A percentile compares a stretch with the other conserved stretches of the same genome.
phyloP scores from a whole-genome alignment of 208 protist species.

The Leishmania braziliensis region DNA sequence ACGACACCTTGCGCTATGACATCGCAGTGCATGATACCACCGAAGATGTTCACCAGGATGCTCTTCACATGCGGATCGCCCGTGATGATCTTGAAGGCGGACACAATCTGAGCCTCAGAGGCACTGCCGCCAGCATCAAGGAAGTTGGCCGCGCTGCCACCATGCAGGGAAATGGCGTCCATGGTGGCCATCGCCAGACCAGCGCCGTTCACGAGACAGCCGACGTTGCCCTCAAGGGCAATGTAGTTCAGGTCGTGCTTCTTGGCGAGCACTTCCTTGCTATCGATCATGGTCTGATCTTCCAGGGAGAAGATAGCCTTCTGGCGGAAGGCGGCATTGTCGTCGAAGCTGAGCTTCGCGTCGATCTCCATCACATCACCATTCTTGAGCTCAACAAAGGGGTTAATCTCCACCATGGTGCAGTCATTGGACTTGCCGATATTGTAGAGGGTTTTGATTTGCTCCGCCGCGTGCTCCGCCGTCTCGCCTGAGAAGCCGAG shows the following conservation, averaged over 20 bases:
- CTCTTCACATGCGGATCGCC: conserved; percentile 93
- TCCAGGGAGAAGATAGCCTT: conserved; percentile 94
- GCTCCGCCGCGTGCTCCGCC: conserved; percentile 81
- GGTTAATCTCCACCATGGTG: conserved; percentile 99
- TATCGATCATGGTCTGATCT: conserved; percentile 95
- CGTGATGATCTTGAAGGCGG: conserved; percentile 98
- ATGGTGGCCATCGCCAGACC: conserved; percentile 99
- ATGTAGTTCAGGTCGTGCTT: conserved; percentile 99
- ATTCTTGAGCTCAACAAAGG: conserved; percentile 96
- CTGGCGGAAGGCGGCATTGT: conserved; percentile 98
- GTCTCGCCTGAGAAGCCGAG: conserved; percentile 90
- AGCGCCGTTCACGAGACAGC: conserved; percentile 98
- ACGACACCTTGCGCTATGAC: conserved; percentile 98
- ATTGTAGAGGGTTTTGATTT: conserved; percentile 97
- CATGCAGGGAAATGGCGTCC: conserved; percentile 99
- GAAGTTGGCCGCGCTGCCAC: conserved; percentile 99
- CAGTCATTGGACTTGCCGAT: conserved; percentile 97
- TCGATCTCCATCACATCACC: conserved; percentile 97
- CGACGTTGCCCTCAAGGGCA: conserved; percentile 98
- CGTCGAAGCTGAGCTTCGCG: conserved; percentile 99
- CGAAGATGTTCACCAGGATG: conserved; percentile 99
- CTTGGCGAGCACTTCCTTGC: conserved; percentile 95
- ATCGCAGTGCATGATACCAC: conserved; percentile 99
- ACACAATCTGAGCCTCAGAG: conserved; percentile 92
- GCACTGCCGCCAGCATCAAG: conserved; percentile 98